These are phyloP conservation scores for Boletus rubescentipes DNA, from an alignment of 768 basidiomycete species.

Conservation along the genomic window DNA sequence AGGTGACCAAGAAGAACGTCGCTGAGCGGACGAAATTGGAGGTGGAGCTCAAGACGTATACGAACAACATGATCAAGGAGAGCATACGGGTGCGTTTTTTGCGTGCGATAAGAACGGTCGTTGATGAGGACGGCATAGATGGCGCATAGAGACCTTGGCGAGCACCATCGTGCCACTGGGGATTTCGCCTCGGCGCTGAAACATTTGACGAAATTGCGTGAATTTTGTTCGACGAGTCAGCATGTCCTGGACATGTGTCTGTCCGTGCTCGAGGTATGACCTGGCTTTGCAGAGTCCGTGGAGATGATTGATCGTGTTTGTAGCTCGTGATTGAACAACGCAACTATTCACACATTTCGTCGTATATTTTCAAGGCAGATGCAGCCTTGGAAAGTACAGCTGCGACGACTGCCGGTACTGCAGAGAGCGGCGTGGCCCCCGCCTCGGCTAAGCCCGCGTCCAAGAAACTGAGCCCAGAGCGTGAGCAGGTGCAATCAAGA, in stretches of 20 bases:
- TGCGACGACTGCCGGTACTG: constrained; percentile 32
- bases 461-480: constrained; percentile 51
- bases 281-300: neutral
- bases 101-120: neutral
- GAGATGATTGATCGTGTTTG: neutral
- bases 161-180: constrained; percentile 72
- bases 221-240: constrained; percentile 87
- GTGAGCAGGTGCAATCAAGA: constrained; percentile 70
- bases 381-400: constrained; percentile 73
- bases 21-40: constrained; percentile 84
- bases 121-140: constrained; percentile 48
- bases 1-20: constrained; percentile 59
- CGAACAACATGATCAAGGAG: constrained; percentile 98
- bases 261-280: constrained; percentile 69
- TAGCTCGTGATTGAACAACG: constrained; percentile 84
- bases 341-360: constrained; percentile 83
- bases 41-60: constrained; percentile 92
- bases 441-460: constrained; percentile 24
- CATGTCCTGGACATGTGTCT: constrained; percentile 95
- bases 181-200: constrained; percentile 71
- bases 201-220: constrained; percentile 87
- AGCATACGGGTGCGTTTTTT: constrained; percentile 75
- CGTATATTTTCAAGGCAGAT: constrained; percentile 97
- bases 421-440: constrained; percentile 15
- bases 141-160: constrained; percentile 86